These are phyloP conservation scores for Camellia oleifera DNA, from an alignment of 179 eudicot species.

Conservation along the genomic window DNA sequence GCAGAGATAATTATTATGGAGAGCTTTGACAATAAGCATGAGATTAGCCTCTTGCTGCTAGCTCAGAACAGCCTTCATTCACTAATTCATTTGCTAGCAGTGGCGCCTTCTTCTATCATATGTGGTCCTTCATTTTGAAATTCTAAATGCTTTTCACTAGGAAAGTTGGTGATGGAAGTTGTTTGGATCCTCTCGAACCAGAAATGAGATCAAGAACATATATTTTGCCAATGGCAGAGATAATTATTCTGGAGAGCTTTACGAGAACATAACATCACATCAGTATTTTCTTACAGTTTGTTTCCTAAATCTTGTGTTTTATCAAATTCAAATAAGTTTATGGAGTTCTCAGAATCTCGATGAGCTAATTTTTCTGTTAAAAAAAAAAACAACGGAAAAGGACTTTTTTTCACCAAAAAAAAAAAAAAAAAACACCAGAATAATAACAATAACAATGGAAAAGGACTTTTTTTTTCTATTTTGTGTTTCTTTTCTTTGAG, in stretches of 20 bases:
- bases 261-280: neutral
- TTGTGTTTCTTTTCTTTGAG: neutral
- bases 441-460: neutral
- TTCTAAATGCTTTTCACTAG: neutral
- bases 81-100: neutral
- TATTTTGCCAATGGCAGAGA: too few species aligned
- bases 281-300: neutral
- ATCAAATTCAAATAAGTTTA: neutral
- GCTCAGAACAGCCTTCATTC: neutral
- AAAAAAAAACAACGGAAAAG: too few species aligned
- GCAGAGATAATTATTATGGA: neutral
- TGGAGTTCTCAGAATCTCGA: neutral
- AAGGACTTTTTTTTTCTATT: too few species aligned
- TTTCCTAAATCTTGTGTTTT: neutral
- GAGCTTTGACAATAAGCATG: neutral
- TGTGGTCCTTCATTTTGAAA: neutral
- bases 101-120: neutral
- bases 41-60: neutral
- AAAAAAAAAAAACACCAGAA: too few species aligned
- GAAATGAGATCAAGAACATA: conserved; percentile 1
- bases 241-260: neutral
- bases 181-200: neutral
- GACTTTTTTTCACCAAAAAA: neutral
- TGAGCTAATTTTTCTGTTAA: too few species aligned
- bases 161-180: neutral